Evolutionary conservation across 345 rosid species (phyloP).

Genomic region (Noccaea bulbosa): DNA sequence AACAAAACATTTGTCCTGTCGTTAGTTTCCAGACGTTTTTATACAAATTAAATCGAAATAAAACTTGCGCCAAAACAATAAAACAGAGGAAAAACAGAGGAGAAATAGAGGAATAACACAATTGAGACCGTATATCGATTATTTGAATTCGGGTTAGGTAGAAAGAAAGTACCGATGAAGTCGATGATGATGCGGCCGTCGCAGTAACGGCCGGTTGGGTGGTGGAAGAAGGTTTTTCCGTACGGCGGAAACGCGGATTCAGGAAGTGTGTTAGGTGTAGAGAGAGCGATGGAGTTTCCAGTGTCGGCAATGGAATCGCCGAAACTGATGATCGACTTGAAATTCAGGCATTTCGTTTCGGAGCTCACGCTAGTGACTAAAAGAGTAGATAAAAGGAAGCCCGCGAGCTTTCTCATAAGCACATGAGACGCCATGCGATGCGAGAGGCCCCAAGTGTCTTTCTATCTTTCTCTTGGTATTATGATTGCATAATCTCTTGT

Average conservation of each 20-base stretch:
- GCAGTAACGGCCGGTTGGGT: slow-evolving; percentile 52
- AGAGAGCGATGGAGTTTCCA: slow-evolving; percentile 47
- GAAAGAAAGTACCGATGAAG: slow-evolving; percentile 50
- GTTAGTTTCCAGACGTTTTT: too few relatives aligned
- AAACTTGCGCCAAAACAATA: not conserved
- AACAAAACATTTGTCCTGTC: too few relatives aligned
- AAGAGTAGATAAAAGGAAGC: slow-evolving; percentile 6
- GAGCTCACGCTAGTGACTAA: not conserved
- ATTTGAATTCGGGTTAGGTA: not conserved
- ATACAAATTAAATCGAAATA: too few relatives aligned
- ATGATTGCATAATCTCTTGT: not conserved
- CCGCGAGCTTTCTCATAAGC: not conserved
- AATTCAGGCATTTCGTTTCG: slow-evolving; percentile 1
- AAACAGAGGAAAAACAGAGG: slow-evolving; percentile 8
- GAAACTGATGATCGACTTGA: slow-evolving; percentile 53
- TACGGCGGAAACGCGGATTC: slow-evolving; percentile 45
- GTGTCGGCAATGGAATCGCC: slow-evolving; percentile 65
- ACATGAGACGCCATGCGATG: slow-evolving; percentile 18
- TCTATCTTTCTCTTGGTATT: not conserved
- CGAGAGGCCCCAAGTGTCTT: not conserved
- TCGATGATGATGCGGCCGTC: slow-evolving; percentile 60
- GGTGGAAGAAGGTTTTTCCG: slow-evolving; percentile 53
- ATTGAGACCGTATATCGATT: not conserved
- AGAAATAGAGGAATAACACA: too few relatives aligned
- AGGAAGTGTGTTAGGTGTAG: slow-evolving; percentile 16